Percentiles rank a stretch among this genome's conserved stretches.
Evolutionary conservation across 2,329 filamentous ascomycete species (phyloP).

Genomic region (Cyphellophora attinorum): DNA sequence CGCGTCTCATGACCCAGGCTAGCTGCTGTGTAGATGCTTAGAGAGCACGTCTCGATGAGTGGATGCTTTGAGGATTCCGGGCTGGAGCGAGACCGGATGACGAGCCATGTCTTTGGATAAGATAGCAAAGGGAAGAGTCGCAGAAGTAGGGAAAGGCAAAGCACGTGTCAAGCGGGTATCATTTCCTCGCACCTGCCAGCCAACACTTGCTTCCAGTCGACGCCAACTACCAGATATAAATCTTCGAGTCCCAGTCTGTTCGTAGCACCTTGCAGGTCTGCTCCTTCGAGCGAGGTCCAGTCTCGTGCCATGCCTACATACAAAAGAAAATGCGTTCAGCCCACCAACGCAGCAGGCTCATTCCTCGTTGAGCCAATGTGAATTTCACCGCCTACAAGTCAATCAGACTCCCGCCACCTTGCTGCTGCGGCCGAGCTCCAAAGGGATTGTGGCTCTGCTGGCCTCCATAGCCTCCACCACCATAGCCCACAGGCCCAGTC

Average conservation of each 20-base stretch:
- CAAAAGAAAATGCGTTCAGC: not conserved
- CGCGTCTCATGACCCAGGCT: no score
- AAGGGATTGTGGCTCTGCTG: conserved; percentile 47
- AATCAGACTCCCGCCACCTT: conserved; percentile 50
- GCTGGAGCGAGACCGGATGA: no score
- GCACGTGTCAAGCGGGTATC: no score
- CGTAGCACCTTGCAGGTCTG: not conserved
- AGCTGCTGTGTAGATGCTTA: no score
- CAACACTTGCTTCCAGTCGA: no score
- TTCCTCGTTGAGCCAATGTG: not conserved
- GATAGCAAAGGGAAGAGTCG: no score
- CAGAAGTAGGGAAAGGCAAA: no score
- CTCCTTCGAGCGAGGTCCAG: not conserved
- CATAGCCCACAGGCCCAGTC: conserved; percentile 40
- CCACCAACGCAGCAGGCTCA: no score
- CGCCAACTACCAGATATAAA: not conserved
- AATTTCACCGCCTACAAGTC: conserved; percentile 37
- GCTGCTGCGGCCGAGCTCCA: conserved; percentile 38
- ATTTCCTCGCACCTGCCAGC: no score
- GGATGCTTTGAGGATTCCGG: no score
- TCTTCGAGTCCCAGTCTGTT: not conserved
- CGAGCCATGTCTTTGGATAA: no score
- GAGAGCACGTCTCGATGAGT: no score
- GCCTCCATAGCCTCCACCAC: conserved; percentile 35
- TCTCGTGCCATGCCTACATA: not conserved